These are phyloP conservation scores for Phytophthora europaea DNA, from an alignment of 352 stramenopile genomes.

Conservation along the genomic window DNA sequence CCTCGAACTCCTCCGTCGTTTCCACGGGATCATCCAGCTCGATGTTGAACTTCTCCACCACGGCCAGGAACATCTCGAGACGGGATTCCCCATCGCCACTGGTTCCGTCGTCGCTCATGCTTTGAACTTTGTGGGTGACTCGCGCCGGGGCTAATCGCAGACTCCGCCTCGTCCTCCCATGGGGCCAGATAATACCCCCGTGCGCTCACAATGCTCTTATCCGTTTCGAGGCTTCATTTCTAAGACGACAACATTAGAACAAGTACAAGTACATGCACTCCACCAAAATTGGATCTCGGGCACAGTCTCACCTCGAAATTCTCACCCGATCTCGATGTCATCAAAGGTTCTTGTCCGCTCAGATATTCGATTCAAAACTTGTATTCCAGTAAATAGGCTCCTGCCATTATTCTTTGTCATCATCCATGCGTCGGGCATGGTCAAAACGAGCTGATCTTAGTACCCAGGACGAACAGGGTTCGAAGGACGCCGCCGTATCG, in stretches of 20 bases:
- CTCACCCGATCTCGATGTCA: background rate
- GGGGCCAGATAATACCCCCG: slow-evolving; percentile 13
- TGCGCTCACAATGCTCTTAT: slow-evolving; percentile 17
- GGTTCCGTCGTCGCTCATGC: slow-evolving; percentile 64
- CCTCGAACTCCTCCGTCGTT: slow-evolving; percentile 68
- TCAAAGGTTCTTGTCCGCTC: background rate
- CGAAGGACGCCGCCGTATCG: slow-evolving; percentile 7
- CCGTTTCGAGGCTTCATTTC: slow-evolving; percentile 27
- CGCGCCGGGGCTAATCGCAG: slow-evolving; percentile 23
- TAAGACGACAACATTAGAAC: slow-evolving; percentile 4
- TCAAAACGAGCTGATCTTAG: slow-evolving; percentile 14
- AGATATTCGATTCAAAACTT: slow-evolving; percentile 27
- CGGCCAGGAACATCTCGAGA: slow-evolving; percentile 61
- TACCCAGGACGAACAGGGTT: slow-evolving; percentile 7
- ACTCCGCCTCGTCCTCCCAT: slow-evolving; percentile 16
- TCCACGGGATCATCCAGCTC: slow-evolving; percentile 77
- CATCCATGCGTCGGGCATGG: background rate
- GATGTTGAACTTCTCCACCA: slow-evolving; percentile 77
- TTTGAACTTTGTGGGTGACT: slow-evolving; percentile 16
- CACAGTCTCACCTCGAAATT: slow-evolving; percentile 16
- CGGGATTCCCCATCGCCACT: slow-evolving; percentile 39
- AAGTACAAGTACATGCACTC: background rate
- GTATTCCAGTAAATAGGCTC: slow-evolving; percentile 42
- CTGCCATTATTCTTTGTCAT: slow-evolving; percentile 18
- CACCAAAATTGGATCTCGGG: slow-evolving; percentile 23